Conservation (phyloP, 1,139 yeast species). For the Pneumocystis sp. region DNA sequence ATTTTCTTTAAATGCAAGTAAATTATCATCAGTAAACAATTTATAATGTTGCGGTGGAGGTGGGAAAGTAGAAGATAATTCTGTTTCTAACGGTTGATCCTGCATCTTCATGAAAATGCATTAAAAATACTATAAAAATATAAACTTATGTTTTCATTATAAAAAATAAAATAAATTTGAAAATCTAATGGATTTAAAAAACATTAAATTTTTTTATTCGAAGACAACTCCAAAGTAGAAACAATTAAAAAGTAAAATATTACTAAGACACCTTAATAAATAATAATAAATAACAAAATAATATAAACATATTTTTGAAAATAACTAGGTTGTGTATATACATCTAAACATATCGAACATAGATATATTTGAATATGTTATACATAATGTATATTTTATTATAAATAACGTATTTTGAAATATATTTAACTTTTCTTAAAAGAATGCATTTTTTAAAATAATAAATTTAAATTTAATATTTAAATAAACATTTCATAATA, state of each 20-base stretch:
- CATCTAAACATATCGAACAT: neutral
- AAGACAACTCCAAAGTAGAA: too few relatives aligned
- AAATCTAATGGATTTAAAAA: neutral
- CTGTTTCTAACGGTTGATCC: conserved; percentile 15
- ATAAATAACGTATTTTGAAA: neutral
- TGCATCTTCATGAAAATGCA: conserved; percentile 12
- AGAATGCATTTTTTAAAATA: neutral
- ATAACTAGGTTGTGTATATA: too few relatives aligned
- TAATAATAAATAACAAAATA: too few relatives aligned
- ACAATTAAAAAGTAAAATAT: too few relatives aligned
- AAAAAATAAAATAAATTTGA: neutral
- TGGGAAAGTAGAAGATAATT: conserved; percentile 54
- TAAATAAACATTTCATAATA: too few relatives aligned
- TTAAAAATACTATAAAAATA: neutral
- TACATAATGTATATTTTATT: neutral
- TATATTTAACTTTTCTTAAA: neutral
- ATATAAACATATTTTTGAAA: too few relatives aligned
- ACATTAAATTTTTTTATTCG: too few relatives aligned
- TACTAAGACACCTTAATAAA: too few relatives aligned
- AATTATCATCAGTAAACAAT: conserved; percentile 50
- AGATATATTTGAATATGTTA: neutral
- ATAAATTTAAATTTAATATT: too few relatives aligned
- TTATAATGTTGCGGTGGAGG: conserved; percentile 71
- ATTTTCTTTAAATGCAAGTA: conserved; percentile 9
- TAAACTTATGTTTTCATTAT: neutral